Evolutionary conservation across 805 yeast species (phyloP).

Genomic region (Pichia nakasei): DNA sequence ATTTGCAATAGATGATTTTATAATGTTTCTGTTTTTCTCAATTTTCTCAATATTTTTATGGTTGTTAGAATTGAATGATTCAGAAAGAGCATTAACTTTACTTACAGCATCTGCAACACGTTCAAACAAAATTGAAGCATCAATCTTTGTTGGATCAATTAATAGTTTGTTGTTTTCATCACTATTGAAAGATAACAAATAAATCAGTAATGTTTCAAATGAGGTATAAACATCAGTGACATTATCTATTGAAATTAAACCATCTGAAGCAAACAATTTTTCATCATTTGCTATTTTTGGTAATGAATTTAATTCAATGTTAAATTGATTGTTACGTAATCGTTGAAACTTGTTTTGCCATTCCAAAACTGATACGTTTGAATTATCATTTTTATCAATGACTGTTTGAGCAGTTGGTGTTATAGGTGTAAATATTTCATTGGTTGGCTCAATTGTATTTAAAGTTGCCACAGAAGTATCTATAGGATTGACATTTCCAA

Average conservation of each 20-base stretch:
- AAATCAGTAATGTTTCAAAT: constrained; percentile 36
- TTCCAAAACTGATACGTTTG: constrained; percentile 21
- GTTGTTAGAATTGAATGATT: constrained; percentile 23
- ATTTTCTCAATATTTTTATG: constrained; percentile 12
- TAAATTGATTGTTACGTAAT: constrained; percentile 26
- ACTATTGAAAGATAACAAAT: constrained; percentile 10
- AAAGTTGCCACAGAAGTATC: too few species aligned
- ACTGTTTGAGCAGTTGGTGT: background rate
- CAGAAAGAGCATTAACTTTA: constrained; percentile 29
- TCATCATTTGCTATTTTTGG: background rate
- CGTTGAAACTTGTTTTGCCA: constrained; percentile 48
- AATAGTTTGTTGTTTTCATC: constrained; percentile 8
- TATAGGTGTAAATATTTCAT: too few species aligned
- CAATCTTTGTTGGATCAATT: constrained; percentile 3
- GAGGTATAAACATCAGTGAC: constrained; percentile 39
- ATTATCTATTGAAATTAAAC: constrained; percentile 38
- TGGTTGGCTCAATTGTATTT: too few species aligned
- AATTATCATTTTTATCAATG: background rate
- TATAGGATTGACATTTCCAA: background rate
- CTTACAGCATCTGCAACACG: constrained; percentile 42
- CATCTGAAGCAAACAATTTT: constrained; percentile 22
- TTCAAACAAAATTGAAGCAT: constrained; percentile 36
- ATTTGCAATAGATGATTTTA: constrained; percentile 64
- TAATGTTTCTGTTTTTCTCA: constrained; percentile 34
- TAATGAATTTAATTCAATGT: constrained; percentile 5